phyloP scores from a whole-genome alignment of 805 yeast genomes.

The Kodamaea laetipori region DNA sequence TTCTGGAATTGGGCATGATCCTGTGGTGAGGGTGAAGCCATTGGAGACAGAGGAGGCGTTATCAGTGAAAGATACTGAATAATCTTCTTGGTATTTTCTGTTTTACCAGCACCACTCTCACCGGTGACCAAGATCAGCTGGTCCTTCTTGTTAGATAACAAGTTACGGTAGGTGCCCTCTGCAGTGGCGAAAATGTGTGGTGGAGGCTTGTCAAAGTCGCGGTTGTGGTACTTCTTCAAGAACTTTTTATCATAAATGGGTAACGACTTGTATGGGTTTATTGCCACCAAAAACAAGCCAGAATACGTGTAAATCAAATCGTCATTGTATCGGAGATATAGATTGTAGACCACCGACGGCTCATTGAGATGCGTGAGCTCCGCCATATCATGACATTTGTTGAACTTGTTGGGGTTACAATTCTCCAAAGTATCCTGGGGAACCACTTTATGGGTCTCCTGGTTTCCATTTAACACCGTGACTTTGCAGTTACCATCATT shows the following conservation, averaged over 20 bases:
- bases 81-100: constrained; percentile 94
- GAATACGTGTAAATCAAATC: constrained; percentile 91
- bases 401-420: constrained; percentile 88
- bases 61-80: constrained; percentile 87
- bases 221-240: constrained; percentile 54
- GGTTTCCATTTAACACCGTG: constrained; percentile 42
- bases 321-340: constrained; percentile 72
- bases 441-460: constrained; percentile 43
- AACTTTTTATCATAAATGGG: constrained; percentile 67
- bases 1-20: neutral
- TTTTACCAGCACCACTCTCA: constrained; percentile 98
- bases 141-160: constrained; percentile 67
- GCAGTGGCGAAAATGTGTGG: constrained; percentile 95
- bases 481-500: constrained; percentile 40
- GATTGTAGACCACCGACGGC: constrained; percentile 89
- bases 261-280: constrained; percentile 82
- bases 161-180: constrained; percentile 78
- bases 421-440: constrained; percentile 50
- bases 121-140: constrained; percentile 97
- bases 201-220: constrained; percentile 40
- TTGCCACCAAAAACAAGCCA: constrained; percentile 91
- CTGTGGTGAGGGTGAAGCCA: constrained; percentile 12
- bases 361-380: constrained; percentile 92
- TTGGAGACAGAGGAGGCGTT: constrained; percentile 40
- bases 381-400: constrained; percentile 92